Percentiles rank a stretch among this genome's conserved stretches.
phyloP scores from a whole-genome alignment of 345 rosid genomes.

The Trapa incisa region DNA sequence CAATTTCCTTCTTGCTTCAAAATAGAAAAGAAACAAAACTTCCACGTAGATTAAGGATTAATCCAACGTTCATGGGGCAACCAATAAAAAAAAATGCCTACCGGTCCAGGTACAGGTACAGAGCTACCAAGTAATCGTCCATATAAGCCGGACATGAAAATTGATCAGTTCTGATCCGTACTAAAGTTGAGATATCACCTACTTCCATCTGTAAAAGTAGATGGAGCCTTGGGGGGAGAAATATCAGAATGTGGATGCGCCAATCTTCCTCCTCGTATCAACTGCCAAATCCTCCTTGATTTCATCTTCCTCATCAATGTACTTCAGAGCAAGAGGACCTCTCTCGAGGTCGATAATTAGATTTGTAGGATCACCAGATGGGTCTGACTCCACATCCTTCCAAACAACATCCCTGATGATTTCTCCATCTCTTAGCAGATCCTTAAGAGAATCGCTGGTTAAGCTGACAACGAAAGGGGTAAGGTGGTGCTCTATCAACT shows the following conservation, averaged over 20 bases:
- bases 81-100: not conserved
- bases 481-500: conserved; percentile 39
- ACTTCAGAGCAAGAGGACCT: conserved; percentile 62
- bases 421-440: conserved; percentile 51
- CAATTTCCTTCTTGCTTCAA: no score
- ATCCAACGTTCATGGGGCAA: not conserved
- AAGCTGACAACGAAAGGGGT: conserved; percentile 65
- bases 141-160: conserved; percentile 97
- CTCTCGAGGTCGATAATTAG: conserved; percentile 14
- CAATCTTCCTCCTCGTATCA: conserved; percentile 42
- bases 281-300: conserved; percentile 19
- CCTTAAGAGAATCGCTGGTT: conserved; percentile 58
- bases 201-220: conserved; percentile 91
- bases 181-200: conserved; percentile 59
- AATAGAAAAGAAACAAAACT: no score
- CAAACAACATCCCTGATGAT: conserved; percentile 45
- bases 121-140: conserved; percentile 86
- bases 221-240: conserved; percentile 91
- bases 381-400: conserved; percentile 26
- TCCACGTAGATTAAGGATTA: not conserved
- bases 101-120: conserved; percentile 47
- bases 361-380: conserved; percentile 19
- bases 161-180: conserved; percentile 83
- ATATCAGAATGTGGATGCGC: conserved; percentile 61
- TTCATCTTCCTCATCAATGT: conserved; percentile 44